These are phyloP conservation scores for Pyropia haitanensis DNA, from an alignment of 23 red algal genomes.

Conservation along the genomic window DNA sequence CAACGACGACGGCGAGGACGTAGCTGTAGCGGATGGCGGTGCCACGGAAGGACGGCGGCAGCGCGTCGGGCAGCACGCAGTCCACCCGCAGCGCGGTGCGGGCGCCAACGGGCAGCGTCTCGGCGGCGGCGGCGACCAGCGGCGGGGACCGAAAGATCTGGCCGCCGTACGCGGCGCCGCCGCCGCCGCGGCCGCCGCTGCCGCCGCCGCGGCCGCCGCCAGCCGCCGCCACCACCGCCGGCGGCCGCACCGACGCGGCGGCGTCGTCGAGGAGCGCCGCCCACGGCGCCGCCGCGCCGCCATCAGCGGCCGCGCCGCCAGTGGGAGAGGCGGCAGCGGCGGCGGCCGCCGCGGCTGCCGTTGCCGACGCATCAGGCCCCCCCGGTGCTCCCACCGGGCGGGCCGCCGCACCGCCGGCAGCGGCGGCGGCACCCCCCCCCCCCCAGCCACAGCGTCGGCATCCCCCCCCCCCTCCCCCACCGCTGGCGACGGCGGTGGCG, in stretches of 20 bases:
- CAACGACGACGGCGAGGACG: constrained; percentile 52
- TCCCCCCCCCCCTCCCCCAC: constrained; percentile 20
- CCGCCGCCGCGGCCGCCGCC: constrained; percentile 36
- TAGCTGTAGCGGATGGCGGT: constrained; percentile 57
- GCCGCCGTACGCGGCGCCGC: constrained; percentile 43
- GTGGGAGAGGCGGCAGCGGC: constrained; percentile 8
- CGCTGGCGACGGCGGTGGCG: neutral
- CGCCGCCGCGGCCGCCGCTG: constrained; percentile 32
- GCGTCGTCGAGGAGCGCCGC: constrained; percentile 10
- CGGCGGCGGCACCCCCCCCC: constrained; percentile 9
- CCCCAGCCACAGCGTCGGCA: constrained; percentile 1
- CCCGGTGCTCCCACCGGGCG: neutral
- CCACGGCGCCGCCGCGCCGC: constrained; percentile 31
- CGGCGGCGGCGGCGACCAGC: constrained; percentile 31
- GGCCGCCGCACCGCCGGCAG: no score
- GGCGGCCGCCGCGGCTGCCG: constrained; percentile 21
- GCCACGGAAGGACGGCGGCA: constrained; percentile 77
- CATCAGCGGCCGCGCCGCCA: constrained; percentile 10
- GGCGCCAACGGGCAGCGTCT: constrained; percentile 21
- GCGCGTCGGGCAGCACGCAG: constrained; percentile 50
- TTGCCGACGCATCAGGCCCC: neutral
- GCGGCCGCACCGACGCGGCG: neutral
- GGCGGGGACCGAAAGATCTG: constrained; percentile 62
- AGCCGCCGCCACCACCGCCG: constrained; percentile 23
- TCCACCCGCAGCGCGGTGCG: constrained; percentile 25